Conservation (phyloP, 495 filamentous ascomycete species). For the Talaromyces proteolyticus region DNA sequence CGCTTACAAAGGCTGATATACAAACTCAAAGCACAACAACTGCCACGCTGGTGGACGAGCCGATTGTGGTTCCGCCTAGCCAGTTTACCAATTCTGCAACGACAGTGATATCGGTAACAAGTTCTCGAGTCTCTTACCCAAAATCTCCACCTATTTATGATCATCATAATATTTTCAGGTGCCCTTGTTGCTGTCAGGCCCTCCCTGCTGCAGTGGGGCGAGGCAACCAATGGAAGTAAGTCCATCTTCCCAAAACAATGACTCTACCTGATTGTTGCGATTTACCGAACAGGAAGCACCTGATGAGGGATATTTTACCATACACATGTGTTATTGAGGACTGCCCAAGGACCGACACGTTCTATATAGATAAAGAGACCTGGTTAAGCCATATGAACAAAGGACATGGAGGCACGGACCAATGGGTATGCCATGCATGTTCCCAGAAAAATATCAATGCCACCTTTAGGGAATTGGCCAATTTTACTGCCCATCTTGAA, state of each 20-base stretch:
- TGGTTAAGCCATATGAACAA: slow-evolving; percentile 7
- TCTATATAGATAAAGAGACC: not conserved
- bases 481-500: not conserved
- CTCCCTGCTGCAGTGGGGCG: not conserved
- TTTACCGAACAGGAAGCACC: slow-evolving; percentile 7
- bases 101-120: not conserved
- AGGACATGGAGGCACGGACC: not conserved
- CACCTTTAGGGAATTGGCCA: not conserved
- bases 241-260: not conserved
- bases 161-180: slow-evolving; percentile 1
- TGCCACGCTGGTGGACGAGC: not conserved
- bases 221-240: slow-evolving; percentile 9
- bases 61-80: not conserved
- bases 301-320: slow-evolving; percentile 4
- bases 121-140: slow-evolving; percentile 2
- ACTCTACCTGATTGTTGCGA: not conserved
- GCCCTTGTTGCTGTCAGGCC: slow-evolving; percentile 8
- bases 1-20: not conserved
- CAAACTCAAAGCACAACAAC: not conserved
- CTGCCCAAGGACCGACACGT: not conserved
- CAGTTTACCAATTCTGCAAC: not conserved
- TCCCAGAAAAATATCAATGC: not conserved
- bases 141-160: not conserved
- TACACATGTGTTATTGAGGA: slow-evolving; percentile 9
- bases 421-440: slow-evolving; percentile 8